Evolutionary conservation across 306 rosid genomes (phyloP), one percentile per base, ranked within the genome.

Genomic region (Trifolium dubium): DNA sequence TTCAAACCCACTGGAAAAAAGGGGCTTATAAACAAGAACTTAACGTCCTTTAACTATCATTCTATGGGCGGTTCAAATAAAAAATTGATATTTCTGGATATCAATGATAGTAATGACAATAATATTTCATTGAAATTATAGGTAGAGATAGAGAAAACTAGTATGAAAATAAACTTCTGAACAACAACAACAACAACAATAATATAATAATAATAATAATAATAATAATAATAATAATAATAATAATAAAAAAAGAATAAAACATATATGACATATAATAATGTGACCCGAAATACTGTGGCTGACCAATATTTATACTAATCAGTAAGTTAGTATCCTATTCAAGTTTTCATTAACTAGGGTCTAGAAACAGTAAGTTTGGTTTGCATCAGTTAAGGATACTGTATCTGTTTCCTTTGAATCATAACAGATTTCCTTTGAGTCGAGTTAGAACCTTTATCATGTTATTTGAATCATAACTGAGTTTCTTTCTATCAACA

Each of bases 401-500:
- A 51, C 29, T 6, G 14, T 14, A 32, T 32, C 19, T 60, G 66
- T 32, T 61, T 32, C 11, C 10, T 31, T 53, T 53, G 59, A 53
- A 53, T 4, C 28, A 18, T 17, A 53, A 7, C 59, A 1, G 11
- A 53, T 53, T 53, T 17, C 29, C 29, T 18, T 18, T 17, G 7
- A 60, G 15, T 28, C 5, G 28, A 13, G 60, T 1, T 73, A 18
- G n/a, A 17, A 17, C 61, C 59, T 10, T 3, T 19, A 10, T 41
- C 51, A 40, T 64, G 64, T 30, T 12, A 59, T 59, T 30, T 59
- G 17, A 59, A 30, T 30, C 64, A 60, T n/a, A 71, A 67, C 3
- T 35, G 63, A 66, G 35, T 67, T 71, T 29, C 40, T 54, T 63
- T 9, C 63, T 75, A 77, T 15, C 28, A 64, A 13, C 61, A 67